Evolutionary conservation across 345 rosid genomes (phyloP).

Genomic region (Combretum micranthum): DNA sequence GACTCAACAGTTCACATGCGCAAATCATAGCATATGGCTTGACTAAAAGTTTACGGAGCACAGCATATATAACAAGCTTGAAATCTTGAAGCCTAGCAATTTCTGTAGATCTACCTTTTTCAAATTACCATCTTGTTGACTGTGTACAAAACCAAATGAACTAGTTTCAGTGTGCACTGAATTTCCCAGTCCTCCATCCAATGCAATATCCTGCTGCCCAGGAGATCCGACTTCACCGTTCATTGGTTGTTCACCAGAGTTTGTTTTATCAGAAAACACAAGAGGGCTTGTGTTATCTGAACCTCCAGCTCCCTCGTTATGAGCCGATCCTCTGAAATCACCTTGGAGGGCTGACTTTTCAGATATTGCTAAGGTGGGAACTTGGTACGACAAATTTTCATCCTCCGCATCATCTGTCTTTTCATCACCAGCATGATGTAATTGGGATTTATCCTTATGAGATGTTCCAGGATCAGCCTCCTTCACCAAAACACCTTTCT

Average conservation of each 20-base stretch:
- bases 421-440: constrained; percentile 37
- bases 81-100: not conserved
- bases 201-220: constrained; percentile 29
- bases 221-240: constrained; percentile 47
- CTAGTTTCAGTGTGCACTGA: constrained; percentile 33
- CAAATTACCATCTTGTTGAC: constrained; percentile 40
- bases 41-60: not conserved
- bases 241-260: constrained; percentile 34
- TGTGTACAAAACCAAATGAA: constrained; percentile 47
- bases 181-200: constrained; percentile 42
- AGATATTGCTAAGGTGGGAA: constrained; percentile 66
- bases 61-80: not conserved
- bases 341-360: constrained; percentile 41
- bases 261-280: constrained; percentile 18
- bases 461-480: constrained; percentile 32
- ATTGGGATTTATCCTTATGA: constrained; percentile 35
- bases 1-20: too few species aligned
- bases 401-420: constrained; percentile 46
- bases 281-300: constrained; percentile 28
- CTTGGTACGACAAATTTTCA: constrained; percentile 63
- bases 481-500: constrained; percentile 29
- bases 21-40: not conserved
- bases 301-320: constrained; percentile 28
- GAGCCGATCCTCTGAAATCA: constrained; percentile 28
- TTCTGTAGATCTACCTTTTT: constrained; percentile 50